Evolutionary conservation across 345 rosid genomes (phyloP).

Genomic region (Fremontodendron californicum): DNA sequence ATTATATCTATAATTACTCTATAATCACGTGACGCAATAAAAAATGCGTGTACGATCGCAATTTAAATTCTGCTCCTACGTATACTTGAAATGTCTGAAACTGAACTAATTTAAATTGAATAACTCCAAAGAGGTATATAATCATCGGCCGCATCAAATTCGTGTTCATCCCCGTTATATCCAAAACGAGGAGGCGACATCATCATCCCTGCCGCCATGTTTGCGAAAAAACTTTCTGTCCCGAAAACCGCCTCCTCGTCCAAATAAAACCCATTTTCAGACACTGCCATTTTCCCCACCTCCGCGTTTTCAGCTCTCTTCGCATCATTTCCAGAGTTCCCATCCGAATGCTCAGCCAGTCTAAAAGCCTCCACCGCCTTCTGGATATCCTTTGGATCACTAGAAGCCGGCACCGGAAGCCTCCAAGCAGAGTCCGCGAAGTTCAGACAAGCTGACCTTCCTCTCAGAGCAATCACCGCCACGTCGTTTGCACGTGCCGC

Average conservation of each 20-base stretch:
- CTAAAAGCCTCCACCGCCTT: slow-evolving; percentile 50
- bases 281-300: not conserved
- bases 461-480: slow-evolving; percentile 72
- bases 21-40: no score
- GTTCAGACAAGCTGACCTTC: slow-evolving; percentile 73
- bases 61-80: not conserved
- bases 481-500: slow-evolving; percentile 96
- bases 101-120: slow-evolving; percentile 7
- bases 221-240: slow-evolving; percentile 49
- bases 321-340: not conserved
- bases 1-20: no score
- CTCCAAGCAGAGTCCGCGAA: slow-evolving; percentile 83
- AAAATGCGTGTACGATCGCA: no score
- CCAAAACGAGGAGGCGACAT: slow-evolving; percentile 59
- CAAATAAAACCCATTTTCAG: slow-evolving; percentile 38
- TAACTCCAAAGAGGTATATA: slow-evolving; percentile 57
- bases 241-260: slow-evolving; percentile 64
- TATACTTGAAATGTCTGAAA: not conserved
- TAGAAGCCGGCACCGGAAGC: slow-evolving; percentile 61
- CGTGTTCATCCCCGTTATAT: slow-evolving; percentile 26
- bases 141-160: slow-evolving; percentile 26
- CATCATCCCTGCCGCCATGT: slow-evolving; percentile 81
- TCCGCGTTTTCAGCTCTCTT: not conserved
- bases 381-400: slow-evolving; percentile 63
- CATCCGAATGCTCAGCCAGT: slow-evolving; percentile 22